Conservation (phyloP, 225 moss, liverwort and hornwort genomes). For the Takakia lepidozioides region DNA sequence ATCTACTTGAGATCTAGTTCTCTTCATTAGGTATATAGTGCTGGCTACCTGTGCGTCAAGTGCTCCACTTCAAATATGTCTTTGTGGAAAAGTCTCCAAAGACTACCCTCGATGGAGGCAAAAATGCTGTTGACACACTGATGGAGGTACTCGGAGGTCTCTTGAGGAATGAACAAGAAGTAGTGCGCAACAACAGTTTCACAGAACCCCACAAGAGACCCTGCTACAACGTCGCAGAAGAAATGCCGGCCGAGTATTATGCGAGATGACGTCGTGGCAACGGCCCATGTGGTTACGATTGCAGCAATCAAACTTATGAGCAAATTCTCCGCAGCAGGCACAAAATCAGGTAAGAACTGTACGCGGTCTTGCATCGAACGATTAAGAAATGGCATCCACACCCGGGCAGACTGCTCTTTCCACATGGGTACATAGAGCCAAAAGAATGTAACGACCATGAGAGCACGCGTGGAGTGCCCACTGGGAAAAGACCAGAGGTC, state of each 20-base stretch:
- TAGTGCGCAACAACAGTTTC: conserved; percentile 51
- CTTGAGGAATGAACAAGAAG: conserved; percentile 31
- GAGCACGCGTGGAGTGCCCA: conserved; percentile 68
- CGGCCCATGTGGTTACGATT: conserved; percentile 36
- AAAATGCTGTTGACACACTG: conserved; percentile 14
- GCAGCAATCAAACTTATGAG: conserved; percentile 21
- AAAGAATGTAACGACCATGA: conserved; percentile 50
- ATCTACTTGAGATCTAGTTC: no score
- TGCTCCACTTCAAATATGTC: conserved; percentile 15
- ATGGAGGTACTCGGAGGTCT: conserved; percentile 38
- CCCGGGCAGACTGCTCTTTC: conserved; percentile 24
- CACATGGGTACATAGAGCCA: conserved; percentile 56
- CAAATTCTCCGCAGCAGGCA: conserved; percentile 18
- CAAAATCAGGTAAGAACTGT: conserved; percentile 11
- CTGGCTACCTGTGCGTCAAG: conserved; percentile 17
- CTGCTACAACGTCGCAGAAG: conserved; percentile 64
- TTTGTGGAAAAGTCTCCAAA: conserved; percentile 11
- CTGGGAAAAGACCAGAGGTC: conserved; percentile 91
- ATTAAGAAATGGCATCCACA: conserved; percentile 25
- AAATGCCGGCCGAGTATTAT: conserved; percentile 79
- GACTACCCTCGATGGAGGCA: conserved; percentile 19
- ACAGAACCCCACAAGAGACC: conserved; percentile 52
- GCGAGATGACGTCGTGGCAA: conserved; percentile 62
- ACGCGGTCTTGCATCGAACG: conserved; percentile 10
- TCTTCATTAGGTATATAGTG: no score